Evolutionary conservation across 192 early-diverging fungal genomes (phyloP), one percentile per base, ranked within the genome.

Genomic region (Globomyces pollinis-pini): DNA sequence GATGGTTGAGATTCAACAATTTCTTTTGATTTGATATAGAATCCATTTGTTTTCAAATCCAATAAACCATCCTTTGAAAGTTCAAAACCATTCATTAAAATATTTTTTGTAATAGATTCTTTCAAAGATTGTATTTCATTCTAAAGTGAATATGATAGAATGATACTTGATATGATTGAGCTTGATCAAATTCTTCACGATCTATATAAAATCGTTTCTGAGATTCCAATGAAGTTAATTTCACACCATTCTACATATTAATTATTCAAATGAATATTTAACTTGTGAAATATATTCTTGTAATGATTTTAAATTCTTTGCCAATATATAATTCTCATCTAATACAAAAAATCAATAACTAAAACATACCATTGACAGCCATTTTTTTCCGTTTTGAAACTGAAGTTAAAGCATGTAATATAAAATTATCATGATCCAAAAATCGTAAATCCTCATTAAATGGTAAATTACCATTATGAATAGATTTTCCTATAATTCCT

Each of bases 151-250:
- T 1, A 47, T 3, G 3, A 20, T 3, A n/a, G n/a, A n/a, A n/a
- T n/a, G n/a, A 13, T 54, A 64, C 85, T 71, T 91, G 88, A n/a
- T 83, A 61, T 35, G 78, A 77, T 45, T 84, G 86, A 3, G 89
- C 89, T 53, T 75, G 65, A 45, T 88, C 87, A 64, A 86, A 91
- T 21, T 91, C 87, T 61, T 91, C 88, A 18, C 68, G 23, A 2
- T 20, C 44, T 26, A 47, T 47, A 20, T 20, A 20, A 24, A 24
- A 26, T 3, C 44, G 44, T n/a, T 47, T 47, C 63, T 49, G 81
- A 69, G 16, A 84, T 78, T 8, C 84, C 83, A 26, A 75, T 60
- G 20, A 63, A 62, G 62, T 89, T 89, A 29, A 72, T 56, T 57
- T 64, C 57, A 23, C 84, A 72, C 16, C 87, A 36, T 42, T 68